These are phyloP conservation scores for Trichoderma aggressivum DNA, from an alignment of 2,329 filamentous ascomycete species.

Conservation along the genomic window DNA sequence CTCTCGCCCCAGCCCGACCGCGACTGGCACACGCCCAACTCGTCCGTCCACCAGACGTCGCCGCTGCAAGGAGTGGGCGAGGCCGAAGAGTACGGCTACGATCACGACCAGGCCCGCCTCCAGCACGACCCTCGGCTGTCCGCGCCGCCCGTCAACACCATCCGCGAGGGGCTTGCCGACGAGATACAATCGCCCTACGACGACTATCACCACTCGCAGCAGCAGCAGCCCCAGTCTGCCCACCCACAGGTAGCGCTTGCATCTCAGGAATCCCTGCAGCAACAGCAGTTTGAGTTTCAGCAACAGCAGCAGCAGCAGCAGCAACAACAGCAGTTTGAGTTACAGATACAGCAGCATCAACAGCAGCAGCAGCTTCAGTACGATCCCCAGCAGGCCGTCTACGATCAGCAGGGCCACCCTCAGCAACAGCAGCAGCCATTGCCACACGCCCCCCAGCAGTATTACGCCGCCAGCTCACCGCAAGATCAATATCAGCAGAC, in stretches of 20 bases:
- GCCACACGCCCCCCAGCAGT: slow-evolving; percentile 20
- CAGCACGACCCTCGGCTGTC: neutral
- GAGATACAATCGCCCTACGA: slow-evolving; percentile 44
- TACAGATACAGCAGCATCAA: slow-evolving; percentile 24
- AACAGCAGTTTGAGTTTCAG: slow-evolving; percentile 29
- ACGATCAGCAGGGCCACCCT: slow-evolving; percentile 32
- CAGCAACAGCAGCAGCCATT: slow-evolving; percentile 24
- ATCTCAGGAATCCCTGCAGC: slow-evolving; percentile 30
- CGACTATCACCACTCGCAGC: slow-evolving; percentile 37
- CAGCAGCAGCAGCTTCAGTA: slow-evolving; percentile 27
- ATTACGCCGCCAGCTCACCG: slow-evolving; percentile 21
- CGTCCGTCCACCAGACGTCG: slow-evolving; percentile 31
- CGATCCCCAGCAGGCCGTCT: slow-evolving; percentile 36
- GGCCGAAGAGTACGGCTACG: slow-evolving; percentile 35
- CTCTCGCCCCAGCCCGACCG: slow-evolving; percentile 28
- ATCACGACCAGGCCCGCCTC: neutral
- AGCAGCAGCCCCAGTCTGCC: slow-evolving; percentile 22
- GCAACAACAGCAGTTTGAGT: slow-evolving; percentile 22
- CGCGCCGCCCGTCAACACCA: slow-evolving; percentile 36
- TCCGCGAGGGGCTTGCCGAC: slow-evolving; percentile 46
- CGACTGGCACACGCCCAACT: slow-evolving; percentile 24
- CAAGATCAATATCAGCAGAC: slow-evolving; percentile 34
- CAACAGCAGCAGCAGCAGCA: slow-evolving; percentile 32
- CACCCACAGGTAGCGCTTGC: slow-evolving; percentile 22
- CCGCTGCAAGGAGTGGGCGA: slow-evolving; percentile 45